These are phyloP conservation scores for Xylona heveae DNA, from an alignment of 495 filamentous ascomycete genomes.

Conservation along the genomic window DNA sequence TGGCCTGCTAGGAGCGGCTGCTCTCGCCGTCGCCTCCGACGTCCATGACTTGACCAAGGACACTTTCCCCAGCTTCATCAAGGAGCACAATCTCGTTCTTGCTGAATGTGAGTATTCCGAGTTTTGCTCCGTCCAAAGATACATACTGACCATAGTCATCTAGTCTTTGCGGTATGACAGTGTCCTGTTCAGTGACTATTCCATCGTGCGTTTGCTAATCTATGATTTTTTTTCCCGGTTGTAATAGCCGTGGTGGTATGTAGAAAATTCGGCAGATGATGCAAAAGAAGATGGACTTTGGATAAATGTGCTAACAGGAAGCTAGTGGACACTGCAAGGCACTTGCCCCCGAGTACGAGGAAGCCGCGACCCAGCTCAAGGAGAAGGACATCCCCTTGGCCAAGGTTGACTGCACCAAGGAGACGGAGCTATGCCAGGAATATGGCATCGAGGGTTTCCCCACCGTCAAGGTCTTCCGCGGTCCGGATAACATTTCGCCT, in stretches of 20 bases:
- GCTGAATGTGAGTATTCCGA: slow-evolving; percentile 47
- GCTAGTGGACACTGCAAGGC: slow-evolving; percentile 67
- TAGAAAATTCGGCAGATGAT: too few relatives aligned
- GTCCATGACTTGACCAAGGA: slow-evolving; percentile 69
- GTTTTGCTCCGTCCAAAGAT: too few relatives aligned
- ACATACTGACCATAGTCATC: background rate
- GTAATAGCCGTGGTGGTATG: too few relatives aligned
- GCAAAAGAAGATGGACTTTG: too few relatives aligned
- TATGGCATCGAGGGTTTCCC: slow-evolving; percentile 94
- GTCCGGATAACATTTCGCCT: slow-evolving; percentile 56
- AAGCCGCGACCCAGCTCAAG: slow-evolving; percentile 84
- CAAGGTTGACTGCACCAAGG: slow-evolving; percentile 93
- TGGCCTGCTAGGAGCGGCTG: slow-evolving; percentile 24
- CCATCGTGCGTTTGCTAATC: too few relatives aligned
- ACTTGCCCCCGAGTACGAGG: slow-evolving; percentile 66
- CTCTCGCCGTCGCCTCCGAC: slow-evolving; percentile 54
- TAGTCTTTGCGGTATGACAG: slow-evolving; percentile 5
- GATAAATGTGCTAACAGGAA: too few relatives aligned
- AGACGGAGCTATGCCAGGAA: slow-evolving; percentile 73
- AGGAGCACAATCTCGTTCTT: slow-evolving; percentile 59
- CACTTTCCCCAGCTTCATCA: slow-evolving; percentile 69
- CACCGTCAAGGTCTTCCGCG: slow-evolving; percentile 97
- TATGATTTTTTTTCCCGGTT: too few relatives aligned
- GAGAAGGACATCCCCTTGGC: slow-evolving; percentile 80
- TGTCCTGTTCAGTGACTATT: too few relatives aligned